Percentiles rank a stretch among this genome's conserved stretches.
phyloP scores from a whole-genome alignment of 306 rosid species.

The Fragaria nilgerrensis region DNA sequence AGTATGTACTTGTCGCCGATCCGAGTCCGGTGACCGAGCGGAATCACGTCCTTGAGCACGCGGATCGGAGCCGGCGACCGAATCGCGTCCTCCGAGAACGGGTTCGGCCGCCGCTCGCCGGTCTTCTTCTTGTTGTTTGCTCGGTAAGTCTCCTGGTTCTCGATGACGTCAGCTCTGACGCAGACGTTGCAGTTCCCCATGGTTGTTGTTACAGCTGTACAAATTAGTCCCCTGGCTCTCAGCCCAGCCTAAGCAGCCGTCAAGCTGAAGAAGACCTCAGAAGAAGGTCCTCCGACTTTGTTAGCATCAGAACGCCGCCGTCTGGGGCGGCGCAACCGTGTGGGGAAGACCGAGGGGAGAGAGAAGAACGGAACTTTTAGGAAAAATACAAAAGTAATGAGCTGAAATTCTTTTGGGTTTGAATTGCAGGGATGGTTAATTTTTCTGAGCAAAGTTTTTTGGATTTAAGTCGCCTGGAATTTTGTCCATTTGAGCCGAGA shows the following conservation, averaged over 20 bases:
- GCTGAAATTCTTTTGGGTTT: not conserved
- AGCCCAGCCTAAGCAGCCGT: not conserved
- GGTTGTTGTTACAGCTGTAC: constrained; percentile 8
- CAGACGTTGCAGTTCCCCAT: constrained; percentile 94
- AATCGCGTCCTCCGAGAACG: constrained; percentile 40
- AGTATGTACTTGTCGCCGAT: constrained; percentile 82
- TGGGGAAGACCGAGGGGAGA: not conserved
- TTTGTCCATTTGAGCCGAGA: not conserved
- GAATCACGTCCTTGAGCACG: constrained; percentile 76
- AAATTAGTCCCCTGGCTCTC: not conserved
- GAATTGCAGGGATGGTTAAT: not conserved
- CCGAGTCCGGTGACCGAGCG: constrained; percentile 62
- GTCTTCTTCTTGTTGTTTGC: constrained; percentile 30
- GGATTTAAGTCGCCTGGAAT: not conserved
- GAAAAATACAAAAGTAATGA: not conserved
- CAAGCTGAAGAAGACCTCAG: not conserved
- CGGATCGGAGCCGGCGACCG: constrained; percentile 72
- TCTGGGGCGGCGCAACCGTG: constrained; percentile 6
- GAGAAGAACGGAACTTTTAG: not conserved
- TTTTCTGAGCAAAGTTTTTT: not conserved
- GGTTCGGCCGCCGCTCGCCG: constrained; percentile 45
- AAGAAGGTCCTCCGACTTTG: not conserved
- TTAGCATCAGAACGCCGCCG: not conserved
- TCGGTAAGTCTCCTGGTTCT: constrained; percentile 19
- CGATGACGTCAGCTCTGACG: constrained; percentile 43